Percentiles rank a stretch among this genome's conserved stretches.
Evolutionary conservation across 352 stramenopile genomes (phyloP).

Genomic region (Plasmopara muralis): DNA sequence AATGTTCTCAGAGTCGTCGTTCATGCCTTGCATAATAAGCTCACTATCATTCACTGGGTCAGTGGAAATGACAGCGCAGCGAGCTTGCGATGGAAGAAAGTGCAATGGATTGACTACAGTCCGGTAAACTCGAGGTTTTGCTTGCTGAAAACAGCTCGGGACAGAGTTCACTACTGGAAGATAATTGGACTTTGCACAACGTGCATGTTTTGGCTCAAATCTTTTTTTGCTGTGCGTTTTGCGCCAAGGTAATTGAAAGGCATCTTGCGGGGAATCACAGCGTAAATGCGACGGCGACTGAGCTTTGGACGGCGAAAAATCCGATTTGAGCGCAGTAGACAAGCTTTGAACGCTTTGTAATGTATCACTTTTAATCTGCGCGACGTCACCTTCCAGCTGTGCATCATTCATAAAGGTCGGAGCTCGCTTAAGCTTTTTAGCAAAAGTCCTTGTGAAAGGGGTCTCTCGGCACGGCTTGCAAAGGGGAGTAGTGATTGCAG

Average conservation of each 20-base stretch:
- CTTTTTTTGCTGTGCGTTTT: slow-evolving; percentile 10
- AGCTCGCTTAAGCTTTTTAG: slow-evolving; percentile 9
- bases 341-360: slow-evolving; percentile 15
- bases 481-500: slow-evolving; percentile 16
- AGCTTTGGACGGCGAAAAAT: slow-evolving; percentile 10
- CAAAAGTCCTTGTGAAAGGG: slow-evolving; percentile 10
- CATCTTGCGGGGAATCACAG: slow-evolving; percentile 3
- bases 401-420: background rate
- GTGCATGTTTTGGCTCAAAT: background rate
- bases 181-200: slow-evolving; percentile 12
- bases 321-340: slow-evolving; percentile 15
- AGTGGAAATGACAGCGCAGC: slow-evolving; percentile 39
- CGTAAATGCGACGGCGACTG: slow-evolving; percentile 4
- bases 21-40: background rate
- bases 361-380: background rate
- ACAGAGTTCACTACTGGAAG: slow-evolving; percentile 39
- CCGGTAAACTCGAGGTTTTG: slow-evolving; percentile 49
- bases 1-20: slow-evolving; percentile 1
- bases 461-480: slow-evolving; percentile 2
- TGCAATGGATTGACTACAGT: slow-evolving; percentile 25
- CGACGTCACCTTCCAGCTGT: slow-evolving; percentile 1
- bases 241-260: slow-evolving; percentile 6
- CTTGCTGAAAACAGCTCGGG: slow-evolving; percentile 51
- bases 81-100: slow-evolving; percentile 22
- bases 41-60: slow-evolving; percentile 3